A percentile compares a stretch with the other conserved stretches of the same genome.
phyloP scores from a whole-genome alignment of 2,329 filamentous ascomycete genomes.

The Trichoderma atrobrunneum region DNA sequence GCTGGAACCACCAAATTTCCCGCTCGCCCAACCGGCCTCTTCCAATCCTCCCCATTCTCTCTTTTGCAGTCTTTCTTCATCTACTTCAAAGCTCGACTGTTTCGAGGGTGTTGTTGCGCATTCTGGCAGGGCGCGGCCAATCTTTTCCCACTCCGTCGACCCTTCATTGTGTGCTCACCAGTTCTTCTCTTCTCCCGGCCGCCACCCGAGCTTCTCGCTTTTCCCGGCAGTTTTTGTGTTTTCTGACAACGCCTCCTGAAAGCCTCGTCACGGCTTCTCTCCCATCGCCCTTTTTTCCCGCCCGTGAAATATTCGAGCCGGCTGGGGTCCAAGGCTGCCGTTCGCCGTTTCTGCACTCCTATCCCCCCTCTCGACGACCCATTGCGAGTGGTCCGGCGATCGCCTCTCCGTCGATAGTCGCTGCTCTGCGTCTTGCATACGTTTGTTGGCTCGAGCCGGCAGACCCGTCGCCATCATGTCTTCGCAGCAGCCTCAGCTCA shows the following conservation, averaged over 20 bases:
- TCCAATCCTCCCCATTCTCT: slow-evolving; percentile 21
- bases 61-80: slow-evolving; percentile 19
- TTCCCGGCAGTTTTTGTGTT: slow-evolving; percentile 24
- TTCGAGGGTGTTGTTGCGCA: slow-evolving; percentile 24
- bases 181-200: slow-evolving; percentile 15
- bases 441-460: slow-evolving; percentile 24
- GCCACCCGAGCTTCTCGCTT: slow-evolving; percentile 20
- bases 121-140: slow-evolving; percentile 22
- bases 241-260: slow-evolving; percentile 31
- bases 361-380: slow-evolving; percentile 21
- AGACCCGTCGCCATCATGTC: slow-evolving; percentile 35
- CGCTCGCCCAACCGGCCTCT: slow-evolving; percentile 13
- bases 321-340: slow-evolving; percentile 39
- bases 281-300: slow-evolving; percentile 26
- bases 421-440: slow-evolving; percentile 17
- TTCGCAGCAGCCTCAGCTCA: slow-evolving; percentile 54
- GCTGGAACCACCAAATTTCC: slow-evolving; percentile 23
- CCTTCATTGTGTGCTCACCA: slow-evolving; percentile 24
- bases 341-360: slow-evolving; percentile 27
- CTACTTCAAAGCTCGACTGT: slow-evolving; percentile 21
- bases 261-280: slow-evolving; percentile 21
- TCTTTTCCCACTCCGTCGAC: slow-evolving; percentile 13
- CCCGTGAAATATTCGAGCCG: slow-evolving; percentile 28
- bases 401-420: slow-evolving; percentile 18
- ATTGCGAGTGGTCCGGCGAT: slow-evolving; percentile 21